A percentile compares a stretch with the other conserved stretches of the same genome.
Conservation (phyloP, 2,329 filamentous ascomycete species). For the Colletotrichum sp. region DNA sequence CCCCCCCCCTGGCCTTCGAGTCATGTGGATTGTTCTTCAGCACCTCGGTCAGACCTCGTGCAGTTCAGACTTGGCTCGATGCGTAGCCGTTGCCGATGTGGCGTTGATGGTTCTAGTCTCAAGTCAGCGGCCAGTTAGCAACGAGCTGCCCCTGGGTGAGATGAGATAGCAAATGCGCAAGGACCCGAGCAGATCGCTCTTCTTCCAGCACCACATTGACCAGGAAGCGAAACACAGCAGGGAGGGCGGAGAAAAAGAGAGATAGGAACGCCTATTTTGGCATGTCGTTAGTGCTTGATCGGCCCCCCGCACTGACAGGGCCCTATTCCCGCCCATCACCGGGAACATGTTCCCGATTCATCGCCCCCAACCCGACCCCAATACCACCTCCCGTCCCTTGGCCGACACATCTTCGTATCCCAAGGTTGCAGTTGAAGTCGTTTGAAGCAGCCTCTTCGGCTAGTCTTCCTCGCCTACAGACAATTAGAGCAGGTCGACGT, state of each 20-base stretch:
- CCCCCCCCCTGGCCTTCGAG: not conserved
- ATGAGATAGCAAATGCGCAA: not conserved
- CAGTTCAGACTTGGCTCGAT: not conserved
- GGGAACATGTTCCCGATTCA: constrained; percentile 2
- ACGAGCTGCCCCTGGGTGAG: not conserved
- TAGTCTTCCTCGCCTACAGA: not conserved
- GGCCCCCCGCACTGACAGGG: constrained; percentile 5
- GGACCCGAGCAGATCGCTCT: not conserved
- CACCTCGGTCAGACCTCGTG: not conserved
- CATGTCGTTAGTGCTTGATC: not conserved
- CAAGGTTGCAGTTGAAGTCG: not conserved
- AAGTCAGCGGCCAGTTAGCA: not conserved
- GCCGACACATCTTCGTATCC: not conserved
- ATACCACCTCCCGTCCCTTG: not conserved
- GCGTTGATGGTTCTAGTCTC: not conserved
- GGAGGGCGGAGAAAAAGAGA: not conserved
- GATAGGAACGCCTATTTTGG: not conserved
- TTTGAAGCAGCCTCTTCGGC: not conserved
- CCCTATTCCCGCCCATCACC: not conserved
- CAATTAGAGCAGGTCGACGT: not conserved
- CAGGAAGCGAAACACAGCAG: not conserved
- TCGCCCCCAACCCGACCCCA: not conserved
- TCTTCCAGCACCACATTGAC: not conserved
- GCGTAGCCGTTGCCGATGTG: not conserved
- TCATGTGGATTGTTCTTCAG: not conserved